phyloP scores from a whole-genome alignment of 495 filamentous ascomycete genomes.

The Penicillium pancosmium region DNA sequence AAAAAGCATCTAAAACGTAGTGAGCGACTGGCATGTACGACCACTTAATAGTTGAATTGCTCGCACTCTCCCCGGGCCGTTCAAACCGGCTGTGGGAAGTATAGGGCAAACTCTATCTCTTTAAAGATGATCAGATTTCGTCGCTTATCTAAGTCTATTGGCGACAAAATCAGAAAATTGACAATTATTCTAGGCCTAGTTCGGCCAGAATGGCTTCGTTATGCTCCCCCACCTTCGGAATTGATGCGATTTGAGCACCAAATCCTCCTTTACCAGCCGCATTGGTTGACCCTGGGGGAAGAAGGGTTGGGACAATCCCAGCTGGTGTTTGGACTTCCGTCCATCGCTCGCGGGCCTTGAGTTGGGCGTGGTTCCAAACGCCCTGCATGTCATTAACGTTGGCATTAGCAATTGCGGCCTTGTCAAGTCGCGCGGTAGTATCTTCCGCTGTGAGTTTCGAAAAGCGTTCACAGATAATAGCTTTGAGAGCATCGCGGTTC shows the following conservation, averaged over 20 bases:
- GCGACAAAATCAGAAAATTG: not conserved
- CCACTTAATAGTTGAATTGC: too few species aligned
- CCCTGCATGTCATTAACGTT: slow-evolving; percentile 54
- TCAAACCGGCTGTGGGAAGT: too few species aligned
- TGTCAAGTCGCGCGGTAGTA: slow-evolving; percentile 34
- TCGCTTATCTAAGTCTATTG: too few species aligned
- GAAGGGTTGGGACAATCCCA: slow-evolving; percentile 43
- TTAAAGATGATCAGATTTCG: too few species aligned
- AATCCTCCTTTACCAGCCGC: slow-evolving; percentile 18
- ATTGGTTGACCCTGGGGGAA: slow-evolving; percentile 42
- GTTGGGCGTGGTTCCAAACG: slow-evolving; percentile 52
- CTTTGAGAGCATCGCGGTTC: slow-evolving; percentile 38
- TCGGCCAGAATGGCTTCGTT: slow-evolving; percentile 42
- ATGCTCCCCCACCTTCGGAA: slow-evolving; percentile 45
- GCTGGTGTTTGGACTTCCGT: slow-evolving; percentile 46
- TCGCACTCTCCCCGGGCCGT: too few species aligned
- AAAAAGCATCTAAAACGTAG: too few species aligned
- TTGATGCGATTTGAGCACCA: slow-evolving; percentile 34
- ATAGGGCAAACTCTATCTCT: too few species aligned
- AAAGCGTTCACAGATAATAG: slow-evolving; percentile 35
- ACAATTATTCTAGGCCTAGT: slow-evolving; percentile 23
- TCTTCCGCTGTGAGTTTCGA: slow-evolving; percentile 31
- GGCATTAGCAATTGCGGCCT: slow-evolving; percentile 48
- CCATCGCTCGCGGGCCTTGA: slow-evolving; percentile 47
- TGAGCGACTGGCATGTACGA: too few species aligned